Evolutionary conservation across 192 early-diverging fungal species (phyloP).

Genomic region (Linnemannia zychae): DNA sequence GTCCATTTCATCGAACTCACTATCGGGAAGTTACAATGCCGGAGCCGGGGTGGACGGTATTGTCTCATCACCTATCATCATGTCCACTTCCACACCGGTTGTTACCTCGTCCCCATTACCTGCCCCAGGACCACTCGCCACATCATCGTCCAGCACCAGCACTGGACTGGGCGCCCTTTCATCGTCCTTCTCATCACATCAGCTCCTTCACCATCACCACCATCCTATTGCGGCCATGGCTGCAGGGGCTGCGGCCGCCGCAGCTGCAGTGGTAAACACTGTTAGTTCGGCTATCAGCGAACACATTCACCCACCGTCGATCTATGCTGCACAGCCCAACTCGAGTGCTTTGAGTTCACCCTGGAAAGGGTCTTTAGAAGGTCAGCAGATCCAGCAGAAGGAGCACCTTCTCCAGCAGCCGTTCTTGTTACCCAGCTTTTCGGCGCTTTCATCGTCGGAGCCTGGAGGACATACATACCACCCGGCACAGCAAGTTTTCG

Average conservation of each 20-base stretch:
- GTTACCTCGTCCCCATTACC: constrained; percentile 2
- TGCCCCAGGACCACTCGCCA: background rate
- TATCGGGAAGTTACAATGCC: constrained; percentile 24
- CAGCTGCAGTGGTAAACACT: constrained; percentile 35
- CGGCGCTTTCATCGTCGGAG: background rate
- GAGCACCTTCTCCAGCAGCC: constrained; percentile 4
- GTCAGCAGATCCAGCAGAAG: background rate
- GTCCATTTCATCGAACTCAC: constrained; percentile 22
- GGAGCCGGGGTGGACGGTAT: background rate
- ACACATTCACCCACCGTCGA: constrained; percentile 32
- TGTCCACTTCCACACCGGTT: constrained; percentile 8
- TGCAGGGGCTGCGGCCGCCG: constrained; percentile 39
- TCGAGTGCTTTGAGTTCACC: background rate
- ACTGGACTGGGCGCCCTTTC: background rate
- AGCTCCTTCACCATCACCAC: background rate
- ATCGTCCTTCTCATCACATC: background rate
- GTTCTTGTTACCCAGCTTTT: background rate
- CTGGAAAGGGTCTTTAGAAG: background rate
- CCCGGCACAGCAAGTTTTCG: constrained; percentile 36
- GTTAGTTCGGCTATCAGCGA: constrained; percentile 41
- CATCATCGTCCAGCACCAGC: background rate
- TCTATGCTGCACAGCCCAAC: constrained; percentile 12
- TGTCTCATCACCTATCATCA: background rate
- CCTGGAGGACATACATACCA: constrained; percentile 16
- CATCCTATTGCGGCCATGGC: constrained; percentile 44